Base-by-base conservation (phyloP, 768 basidiomycete genomes). In the Clavaria fumosa region DNA sequence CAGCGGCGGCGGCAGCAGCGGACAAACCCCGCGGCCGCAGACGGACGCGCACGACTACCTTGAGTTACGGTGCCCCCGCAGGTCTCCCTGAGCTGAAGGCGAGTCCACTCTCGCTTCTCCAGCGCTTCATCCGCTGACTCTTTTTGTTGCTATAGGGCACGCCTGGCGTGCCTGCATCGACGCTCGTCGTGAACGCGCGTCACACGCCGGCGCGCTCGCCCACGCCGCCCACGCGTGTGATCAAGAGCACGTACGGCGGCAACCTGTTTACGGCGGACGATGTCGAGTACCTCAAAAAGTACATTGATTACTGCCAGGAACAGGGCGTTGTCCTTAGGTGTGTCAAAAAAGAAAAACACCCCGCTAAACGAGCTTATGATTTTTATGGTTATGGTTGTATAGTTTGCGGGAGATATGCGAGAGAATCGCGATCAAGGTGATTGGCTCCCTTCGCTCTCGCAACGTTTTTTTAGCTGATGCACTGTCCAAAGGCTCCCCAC, bases 241-340 rank as follows among this genome's bases (percentile, higher is more conserved):
- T 89, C 51, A 86, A 84, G 57, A 88, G 84, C 48, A 86, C 84
- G 0, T 88, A 86, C 48, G 85, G 85, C 31, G 85, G 85, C 10
- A 88, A 89, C 50, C 53, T 86, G 26, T 89, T 89, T 50, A 89
- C 85, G 0, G 66, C 76, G 2, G 85, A 88, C 34, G 85, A 89
- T 50, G 72, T 89, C 28, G 39, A 71, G 23, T 89, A 88, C 53
- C 66, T 89, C 43, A 84, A 85, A 50, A 78, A 75, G 51, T 89
- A 89, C 51, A 89, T 89, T 32, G 82, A 86, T 47, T 89, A 85
- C 48, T 89, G 85, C 50, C 83, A 85, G 49, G 82, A 86, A 39
- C 79, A 86, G 53, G 84, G 85, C 24, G 55, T 85, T 5, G 81
- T 86, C 6, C 61, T 89, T 31, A 85, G 79, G 79, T 79, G 38